These are phyloP conservation scores for Juncus inflexus DNA, from an alignment of 176 grass and related monocot species.

Conservation along the genomic window DNA sequence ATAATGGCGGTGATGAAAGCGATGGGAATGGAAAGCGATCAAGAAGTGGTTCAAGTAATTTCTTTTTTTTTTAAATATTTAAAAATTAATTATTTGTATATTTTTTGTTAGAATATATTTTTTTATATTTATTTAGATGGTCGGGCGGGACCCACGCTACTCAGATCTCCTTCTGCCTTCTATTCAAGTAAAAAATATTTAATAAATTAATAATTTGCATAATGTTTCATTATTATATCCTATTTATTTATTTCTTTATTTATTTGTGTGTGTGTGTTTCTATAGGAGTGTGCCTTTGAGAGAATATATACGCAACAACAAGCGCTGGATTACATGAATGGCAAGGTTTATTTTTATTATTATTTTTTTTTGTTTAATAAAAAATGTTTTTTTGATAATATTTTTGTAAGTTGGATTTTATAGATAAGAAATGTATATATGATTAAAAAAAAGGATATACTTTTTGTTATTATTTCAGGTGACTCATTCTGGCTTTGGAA, in stretches of 20 bases:
- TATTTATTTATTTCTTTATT: neutral
- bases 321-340: constrained; percentile 79
- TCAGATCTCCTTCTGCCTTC: constrained; percentile 66
- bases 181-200: constrained; percentile 55
- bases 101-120: too few species aligned
- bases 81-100: too few species aligned
- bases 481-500: constrained; percentile 36
- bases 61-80: too few species aligned
- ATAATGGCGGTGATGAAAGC: constrained; percentile 96
- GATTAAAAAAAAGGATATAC: neutral
- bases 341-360: constrained; percentile 44
- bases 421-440: too few species aligned
- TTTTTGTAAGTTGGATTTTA: neutral
- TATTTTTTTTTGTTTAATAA: constrained; percentile 8
- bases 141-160: constrained; percentile 88
- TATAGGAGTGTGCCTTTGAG: constrained; percentile 90
- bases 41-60: constrained; percentile 54
- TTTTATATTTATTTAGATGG: constrained; percentile 35
- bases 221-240: neutral
- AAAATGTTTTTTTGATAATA: neutral
- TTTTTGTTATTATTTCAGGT: constrained; percentile 40
- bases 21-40: constrained; percentile 98
- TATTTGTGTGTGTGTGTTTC: neutral
- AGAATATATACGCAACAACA: constrained; percentile 86
- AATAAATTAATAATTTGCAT: neutral